Evolutionary conservation across 1,284 basidiomycete species (phyloP).

Genomic region (Fistulinella cinereoalba): DNA sequence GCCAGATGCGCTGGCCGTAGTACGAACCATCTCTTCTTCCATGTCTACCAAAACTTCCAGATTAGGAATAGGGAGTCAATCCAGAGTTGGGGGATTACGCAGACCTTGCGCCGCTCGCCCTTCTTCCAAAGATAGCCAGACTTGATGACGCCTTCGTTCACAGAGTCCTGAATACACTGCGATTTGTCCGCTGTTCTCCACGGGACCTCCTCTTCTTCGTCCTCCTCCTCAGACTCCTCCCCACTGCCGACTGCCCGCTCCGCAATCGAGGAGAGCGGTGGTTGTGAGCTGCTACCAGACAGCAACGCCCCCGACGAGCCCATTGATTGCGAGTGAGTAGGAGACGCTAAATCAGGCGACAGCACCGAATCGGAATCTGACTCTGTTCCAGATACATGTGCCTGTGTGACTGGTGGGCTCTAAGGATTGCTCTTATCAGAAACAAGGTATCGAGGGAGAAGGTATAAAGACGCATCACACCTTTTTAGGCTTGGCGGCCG

Average conservation of each 20-base stretch:
- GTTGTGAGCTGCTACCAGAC: slow-evolving; percentile 41
- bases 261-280: slow-evolving; percentile 70
- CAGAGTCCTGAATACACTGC: slow-evolving; percentile 41
- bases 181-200: slow-evolving; percentile 53
- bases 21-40: slow-evolving; percentile 99
- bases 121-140: slow-evolving; percentile 94
- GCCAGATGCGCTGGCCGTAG: slow-evolving; percentile 88
- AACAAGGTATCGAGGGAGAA: not conserved
- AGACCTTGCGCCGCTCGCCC: slow-evolving; percentile 92
- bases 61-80: slow-evolving; percentile 12
- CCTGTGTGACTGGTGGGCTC: slow-evolving; percentile 38
- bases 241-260: slow-evolving; percentile 64
- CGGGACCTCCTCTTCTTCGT: slow-evolving; percentile 62
- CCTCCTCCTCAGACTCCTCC: slow-evolving; percentile 73
- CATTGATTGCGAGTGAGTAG: slow-evolving; percentile 34
- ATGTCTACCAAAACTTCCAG: slow-evolving; percentile 57
- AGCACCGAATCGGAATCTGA: slow-evolving; percentile 81
- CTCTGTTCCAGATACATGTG: slow-evolving; percentile 72
- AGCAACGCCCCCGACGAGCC: slow-evolving; percentile 32
- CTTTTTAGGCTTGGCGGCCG: slow-evolving; percentile 47
- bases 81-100: slow-evolving; percentile 21
- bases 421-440: slow-evolving; percentile 16
- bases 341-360: slow-evolving; percentile 49
- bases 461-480: slow-evolving; percentile 29
- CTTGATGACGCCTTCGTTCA: slow-evolving; percentile 79